Conservation (phyloP, 2,329 filamentous ascomycete genomes). For the Diaporthe ilicicola region DNA sequence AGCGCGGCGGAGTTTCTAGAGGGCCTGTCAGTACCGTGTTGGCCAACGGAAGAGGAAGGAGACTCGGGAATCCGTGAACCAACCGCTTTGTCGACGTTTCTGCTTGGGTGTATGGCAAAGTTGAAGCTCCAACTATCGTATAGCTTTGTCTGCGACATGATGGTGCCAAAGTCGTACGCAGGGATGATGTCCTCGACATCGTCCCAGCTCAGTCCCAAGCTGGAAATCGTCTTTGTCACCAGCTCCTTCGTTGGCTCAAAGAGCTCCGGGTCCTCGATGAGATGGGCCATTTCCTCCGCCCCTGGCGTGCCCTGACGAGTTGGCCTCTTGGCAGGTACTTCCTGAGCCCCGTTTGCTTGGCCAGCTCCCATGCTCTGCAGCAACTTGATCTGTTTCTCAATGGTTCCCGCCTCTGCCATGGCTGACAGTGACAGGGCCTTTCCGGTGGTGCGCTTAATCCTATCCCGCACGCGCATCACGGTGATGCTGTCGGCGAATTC, state of each 20-base stretch:
- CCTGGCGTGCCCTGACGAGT: conserved; percentile 24
- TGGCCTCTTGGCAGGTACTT: background rate
- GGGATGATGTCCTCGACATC: conserved; percentile 31
- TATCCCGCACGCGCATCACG: conserved; percentile 22
- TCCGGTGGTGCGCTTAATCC: conserved; percentile 20
- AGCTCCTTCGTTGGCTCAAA: conserved; percentile 25
- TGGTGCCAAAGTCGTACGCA: conserved; percentile 22
- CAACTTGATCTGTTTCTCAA: conserved; percentile 31
- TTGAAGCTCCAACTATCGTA: conserved; percentile 30
- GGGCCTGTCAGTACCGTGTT: background rate
- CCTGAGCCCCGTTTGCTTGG: background rate
- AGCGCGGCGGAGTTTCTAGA: conserved; percentile 23
- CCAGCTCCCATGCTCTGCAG: conserved; percentile 20
- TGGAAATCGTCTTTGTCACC: conserved; percentile 18
- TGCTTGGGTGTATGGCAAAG: conserved; percentile 12
- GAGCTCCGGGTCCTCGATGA: conserved; percentile 20
- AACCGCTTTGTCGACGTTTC: conserved; percentile 3
- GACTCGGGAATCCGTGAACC: background rate
- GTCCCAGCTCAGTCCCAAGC: conserved; percentile 20
- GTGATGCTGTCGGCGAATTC: conserved; percentile 29
- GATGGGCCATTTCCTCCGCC: conserved; percentile 32
- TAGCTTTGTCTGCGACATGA: conserved; percentile 22
- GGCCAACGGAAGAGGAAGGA: too few species aligned
- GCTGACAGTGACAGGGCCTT: conserved; percentile 13
- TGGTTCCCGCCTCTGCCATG: conserved; percentile 28